Evolutionary conservation across 23 red algal genomes (phyloP), one percentile per base, ranked within the genome.

Genomic region (Agarophyton chilense): DNA sequence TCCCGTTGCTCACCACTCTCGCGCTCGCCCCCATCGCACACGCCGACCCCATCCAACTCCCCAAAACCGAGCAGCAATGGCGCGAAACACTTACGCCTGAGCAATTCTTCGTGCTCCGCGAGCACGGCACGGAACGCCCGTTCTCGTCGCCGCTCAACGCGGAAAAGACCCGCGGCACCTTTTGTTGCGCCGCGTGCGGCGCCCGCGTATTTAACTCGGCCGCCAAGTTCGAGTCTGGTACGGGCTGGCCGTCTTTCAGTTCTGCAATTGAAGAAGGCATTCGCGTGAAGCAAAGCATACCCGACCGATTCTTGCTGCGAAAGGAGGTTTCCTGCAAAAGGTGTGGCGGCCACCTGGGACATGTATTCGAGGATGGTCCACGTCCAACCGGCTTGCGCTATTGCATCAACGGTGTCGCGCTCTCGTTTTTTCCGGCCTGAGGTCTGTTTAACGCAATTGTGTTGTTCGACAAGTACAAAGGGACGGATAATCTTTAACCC

Each of bases 171-270:
- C 22, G 52, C 17, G 95, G 95, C 4, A 74, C 71, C 22, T 98
- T 91, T 81, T 60, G 45, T 21, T 98, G 95, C 47, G 47, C 57
- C 5, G 90, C 52, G 11, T 98, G 95, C 62, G 72, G 52, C 1
- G 60, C 87, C 1, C 80, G 78, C 3, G 54, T 98, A 21, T 98
- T 95, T 61, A 4, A 42, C 7, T 83, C 81, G 13, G 91, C 77
- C 4, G 73, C 92, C 41, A 98, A 98, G 87, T 98, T 94, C 36
- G 84, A 98, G 1, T 94, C 90, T 13, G 95, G 95, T 9, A 94
- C 95, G 3, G 95, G 95, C 3, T 98, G 95, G 95, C 95, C 95
- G 10, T 98, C 95, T 9, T 98, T 94, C 50, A 94, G 21, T 11
- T 47, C 47, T 13, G 25, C 92, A 1, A 40, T 93, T 11, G 34